Base-by-base conservation (phyloP, 768 basidiomycete species). In the Auriscalpium microsporum region DNA sequence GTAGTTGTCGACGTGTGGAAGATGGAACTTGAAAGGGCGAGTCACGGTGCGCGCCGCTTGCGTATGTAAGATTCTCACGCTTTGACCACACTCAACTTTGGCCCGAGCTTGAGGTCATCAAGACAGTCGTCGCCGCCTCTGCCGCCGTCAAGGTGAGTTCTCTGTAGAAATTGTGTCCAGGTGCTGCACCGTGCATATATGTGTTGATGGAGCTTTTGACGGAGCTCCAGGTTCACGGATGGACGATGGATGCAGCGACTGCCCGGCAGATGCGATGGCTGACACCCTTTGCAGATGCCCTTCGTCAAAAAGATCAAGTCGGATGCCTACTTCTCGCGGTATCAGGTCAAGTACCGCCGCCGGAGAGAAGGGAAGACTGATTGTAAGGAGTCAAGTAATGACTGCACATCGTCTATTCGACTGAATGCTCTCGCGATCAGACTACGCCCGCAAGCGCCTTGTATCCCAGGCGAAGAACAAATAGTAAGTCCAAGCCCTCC, bases 381-480 rank as follows among this genome's bases (percentile, higher is more conserved):
- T 70, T 99, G 90, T 91, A 57, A 44, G 68, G 57, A 21, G 5
- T 10, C n/a, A 53, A 38, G 52, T 35, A 21, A 10, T 62, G 34
- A 36, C 8, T 34, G 34, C 37, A 8, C 48, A 23, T 4, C 6
- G n/a, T 23, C 3, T 37, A 11, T 21, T 44, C 13, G 28, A 28
- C 28, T 28, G 28, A 28, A 28, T 11, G 50, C n/a, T 28, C 46
- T 47, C 54, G 45, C 46, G 44, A 11, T 14, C 56, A 93, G 90
- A 98, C 82, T 97, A 98, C 66, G 96, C 96, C 61, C 90, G 96
- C 64, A 96, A 97, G 78, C 86, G 94, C 63, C 83, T 99, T 54
- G 84, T 98, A 62, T 84, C 90, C 57, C 96, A 99, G 81, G 94
- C 96, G 57, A 99, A 99, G 82, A 98, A 97, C 85, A 98, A 98